Evolutionary conservation across 805 yeast species (phyloP).

Genomic region (Nakazawaea peltata): DNA sequence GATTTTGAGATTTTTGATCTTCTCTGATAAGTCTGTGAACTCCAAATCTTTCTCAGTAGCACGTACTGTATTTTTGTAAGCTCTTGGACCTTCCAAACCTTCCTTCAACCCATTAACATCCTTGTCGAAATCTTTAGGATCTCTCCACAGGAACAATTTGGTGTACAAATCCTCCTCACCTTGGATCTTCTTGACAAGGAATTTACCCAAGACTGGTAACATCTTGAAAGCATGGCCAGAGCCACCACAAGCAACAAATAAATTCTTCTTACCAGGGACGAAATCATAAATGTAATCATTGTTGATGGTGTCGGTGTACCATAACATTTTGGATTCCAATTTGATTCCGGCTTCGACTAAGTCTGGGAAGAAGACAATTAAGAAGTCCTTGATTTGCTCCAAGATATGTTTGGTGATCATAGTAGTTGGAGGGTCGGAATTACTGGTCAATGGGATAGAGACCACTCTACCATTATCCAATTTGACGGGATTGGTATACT

Average conservation of each 20-base stretch:
- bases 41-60: slow-evolving; percentile 15
- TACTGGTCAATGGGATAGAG: slow-evolving; percentile 23
- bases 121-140: slow-evolving; percentile 14
- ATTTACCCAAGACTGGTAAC: slow-evolving; percentile 24
- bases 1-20: slow-evolving; percentile 1
- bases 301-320: slow-evolving; percentile 27
- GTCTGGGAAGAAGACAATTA: slow-evolving; percentile 21
- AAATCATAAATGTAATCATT: slow-evolving; percentile 23
- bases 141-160: slow-evolving; percentile 25
- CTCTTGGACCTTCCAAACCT: slow-evolving; percentile 12
- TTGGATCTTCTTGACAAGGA: slow-evolving; percentile 25
- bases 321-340: slow-evolving; percentile 19
- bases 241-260: slow-evolving; percentile 26
- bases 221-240: slow-evolving; percentile 29
- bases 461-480: slow-evolving; percentile 14
- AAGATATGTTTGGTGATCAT: slow-evolving; percentile 20
- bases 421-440: slow-evolving; percentile 15
- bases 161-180: slow-evolving; percentile 22
- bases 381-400: slow-evolving; percentile 18
- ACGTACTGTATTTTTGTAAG: slow-evolving; percentile 11
- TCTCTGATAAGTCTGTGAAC: slow-evolving; percentile 5
- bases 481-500: slow-evolving; percentile 24
- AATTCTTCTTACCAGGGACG: slow-evolving; percentile 21
- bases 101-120: slow-evolving; percentile 24
- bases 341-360: slow-evolving; percentile 15